Evolutionary conservation across 441 rosid species (phyloP).

Genomic region (Populus hybrid): DNA sequence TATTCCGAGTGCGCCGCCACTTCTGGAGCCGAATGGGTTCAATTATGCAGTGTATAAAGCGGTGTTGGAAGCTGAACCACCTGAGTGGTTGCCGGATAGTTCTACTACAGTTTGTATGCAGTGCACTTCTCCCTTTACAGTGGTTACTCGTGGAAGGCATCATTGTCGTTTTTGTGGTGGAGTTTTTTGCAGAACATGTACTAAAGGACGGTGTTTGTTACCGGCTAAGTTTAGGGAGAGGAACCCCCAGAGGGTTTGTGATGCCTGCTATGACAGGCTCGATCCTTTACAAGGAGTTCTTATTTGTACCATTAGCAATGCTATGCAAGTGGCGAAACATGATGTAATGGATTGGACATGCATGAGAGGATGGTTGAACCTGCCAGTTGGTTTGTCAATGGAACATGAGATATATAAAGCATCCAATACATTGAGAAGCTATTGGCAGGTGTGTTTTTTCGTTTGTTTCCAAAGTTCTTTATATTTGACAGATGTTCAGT

Average conservation of each 20-base stretch:
- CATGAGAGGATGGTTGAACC: slow-evolving; percentile 89
- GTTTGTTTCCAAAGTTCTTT: neutral
- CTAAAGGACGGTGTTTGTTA: slow-evolving; percentile 77
- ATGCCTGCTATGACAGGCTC: slow-evolving; percentile 89
- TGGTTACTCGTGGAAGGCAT: slow-evolving; percentile 85
- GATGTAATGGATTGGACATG: slow-evolving; percentile 96
- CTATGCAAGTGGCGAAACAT: slow-evolving; percentile 87
- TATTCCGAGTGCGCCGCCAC: slow-evolving; percentile 95
- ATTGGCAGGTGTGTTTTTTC: slow-evolving; percentile 57
- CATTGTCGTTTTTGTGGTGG: slow-evolving; percentile 98
- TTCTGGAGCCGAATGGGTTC: slow-evolving; percentile 43
- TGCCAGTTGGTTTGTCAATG: slow-evolving; percentile 89
- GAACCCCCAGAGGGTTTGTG: slow-evolving; percentile 93
- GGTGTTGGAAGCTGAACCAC: slow-evolving; percentile 83
- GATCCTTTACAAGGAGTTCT: slow-evolving; percentile 87
- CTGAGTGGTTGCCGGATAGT: slow-evolving; percentile 95
- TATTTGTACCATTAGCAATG: slow-evolving; percentile 78
- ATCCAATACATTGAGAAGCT: slow-evolving; percentile 70
- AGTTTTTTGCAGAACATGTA: slow-evolving; percentile 73
- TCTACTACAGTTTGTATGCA: slow-evolving; percentile 72
- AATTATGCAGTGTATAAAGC: slow-evolving; percentile 49
- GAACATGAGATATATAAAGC: slow-evolving; percentile 97
- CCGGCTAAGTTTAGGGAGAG: slow-evolving; percentile 82
- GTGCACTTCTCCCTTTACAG: slow-evolving; percentile 78
- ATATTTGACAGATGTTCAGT: neutral